Percentiles rank a stretch among this genome's conserved stretches.
Evolutionary conservation across 2,329 filamentous ascomycete genomes (phyloP).

Genomic region (Ceratocystis alfenasii): DNA sequence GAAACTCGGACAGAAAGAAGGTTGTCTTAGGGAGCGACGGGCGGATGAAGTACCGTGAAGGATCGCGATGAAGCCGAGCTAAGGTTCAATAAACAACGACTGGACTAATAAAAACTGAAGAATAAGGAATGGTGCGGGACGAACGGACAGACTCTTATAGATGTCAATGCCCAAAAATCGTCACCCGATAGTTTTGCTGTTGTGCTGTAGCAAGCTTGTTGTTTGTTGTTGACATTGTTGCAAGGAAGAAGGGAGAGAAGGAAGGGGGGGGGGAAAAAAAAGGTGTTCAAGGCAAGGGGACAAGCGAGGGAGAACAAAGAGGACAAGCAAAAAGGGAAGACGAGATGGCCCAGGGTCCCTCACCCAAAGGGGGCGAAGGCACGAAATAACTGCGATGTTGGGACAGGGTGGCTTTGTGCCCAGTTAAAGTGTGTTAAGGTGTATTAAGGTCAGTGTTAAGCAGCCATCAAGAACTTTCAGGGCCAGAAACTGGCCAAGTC

Average conservation of each 20-base stretch:
- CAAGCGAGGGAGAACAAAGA: background rate
- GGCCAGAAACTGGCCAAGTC: background rate
- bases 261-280: background rate
- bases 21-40: background rate
- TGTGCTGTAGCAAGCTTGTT: conserved; percentile 3
- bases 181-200: background rate
- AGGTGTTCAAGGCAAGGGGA: background rate
- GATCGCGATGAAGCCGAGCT: background rate
- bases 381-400: background rate
- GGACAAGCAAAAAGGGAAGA: background rate
- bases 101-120: background rate
- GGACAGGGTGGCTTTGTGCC: conserved; percentile 7
- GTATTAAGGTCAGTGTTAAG: background rate
- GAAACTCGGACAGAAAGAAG: background rate
- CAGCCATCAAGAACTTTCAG: background rate
- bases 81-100: background rate
- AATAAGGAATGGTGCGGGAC: background rate
- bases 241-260: conserved; percentile 1
- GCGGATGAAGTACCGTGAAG: background rate
- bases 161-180: background rate
- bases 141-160: background rate
- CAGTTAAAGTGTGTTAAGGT: background rate
- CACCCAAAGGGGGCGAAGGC: background rate
- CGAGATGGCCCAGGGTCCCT: background rate
- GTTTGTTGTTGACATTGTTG: conserved; percentile 4